Evolutionary conservation across 805 yeast genomes (phyloP).

Genomic region (Sugiyamaella americana): DNA sequence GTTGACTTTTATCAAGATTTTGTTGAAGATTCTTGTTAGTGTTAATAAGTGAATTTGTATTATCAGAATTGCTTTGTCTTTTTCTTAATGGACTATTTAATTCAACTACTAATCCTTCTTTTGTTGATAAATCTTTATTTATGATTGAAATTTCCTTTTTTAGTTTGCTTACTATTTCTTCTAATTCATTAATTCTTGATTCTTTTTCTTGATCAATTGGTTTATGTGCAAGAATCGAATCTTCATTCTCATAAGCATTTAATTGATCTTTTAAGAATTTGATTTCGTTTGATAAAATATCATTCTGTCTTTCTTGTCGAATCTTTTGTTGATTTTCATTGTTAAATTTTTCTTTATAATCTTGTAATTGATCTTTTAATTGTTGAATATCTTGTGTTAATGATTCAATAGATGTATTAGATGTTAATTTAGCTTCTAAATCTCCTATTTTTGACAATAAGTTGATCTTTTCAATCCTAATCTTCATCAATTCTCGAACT

Average conservation of each 20-base stretch:
- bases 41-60: constrained; percentile 12
- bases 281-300: constrained; percentile 52
- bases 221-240: constrained; percentile 18
- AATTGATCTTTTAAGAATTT: constrained; percentile 52
- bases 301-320: constrained; percentile 45
- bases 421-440: constrained; percentile 28
- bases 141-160: constrained; percentile 45
- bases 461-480: constrained; percentile 27
- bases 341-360: constrained; percentile 32
- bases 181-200: constrained; percentile 34
- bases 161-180: constrained; percentile 49
- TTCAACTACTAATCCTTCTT: constrained; percentile 22
- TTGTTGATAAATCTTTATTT: constrained; percentile 34
- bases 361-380: constrained; percentile 27
- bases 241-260: constrained; percentile 42
- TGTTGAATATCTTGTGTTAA: constrained; percentile 24
- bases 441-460: constrained; percentile 30
- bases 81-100: constrained; percentile 16
- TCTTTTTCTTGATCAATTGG: constrained; percentile 18
- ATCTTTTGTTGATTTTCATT: constrained; percentile 35
- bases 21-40: constrained; percentile 16
- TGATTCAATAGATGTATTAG: constrained; percentile 23
- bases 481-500: constrained; percentile 33
- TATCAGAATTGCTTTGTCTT: background rate
- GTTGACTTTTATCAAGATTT: constrained; percentile 18